These are phyloP conservation scores for Haberlea rhodopensis DNA, from an alignment of 257 asterid genomes.

Conservation along the genomic window DNA sequence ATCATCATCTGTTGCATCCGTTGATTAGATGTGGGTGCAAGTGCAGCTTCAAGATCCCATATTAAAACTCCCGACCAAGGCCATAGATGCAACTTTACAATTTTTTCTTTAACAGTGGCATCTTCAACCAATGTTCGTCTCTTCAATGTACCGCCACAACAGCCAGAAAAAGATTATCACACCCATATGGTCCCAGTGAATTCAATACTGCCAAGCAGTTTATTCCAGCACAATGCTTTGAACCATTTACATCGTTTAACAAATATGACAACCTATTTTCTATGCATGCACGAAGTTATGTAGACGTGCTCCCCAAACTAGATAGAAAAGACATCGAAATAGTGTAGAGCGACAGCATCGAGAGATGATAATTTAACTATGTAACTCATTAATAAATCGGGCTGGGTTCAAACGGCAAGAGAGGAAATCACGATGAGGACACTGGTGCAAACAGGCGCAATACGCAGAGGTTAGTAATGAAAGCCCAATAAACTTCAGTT, in stretches of 20 bases:
- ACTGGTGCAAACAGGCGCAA: no score
- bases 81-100: slow-evolving; percentile 94
- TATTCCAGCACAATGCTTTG: slow-evolving; percentile 97
- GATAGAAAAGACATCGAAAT: no score
- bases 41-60: no score
- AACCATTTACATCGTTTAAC: slow-evolving; percentile 73
- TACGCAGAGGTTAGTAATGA: no score
- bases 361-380: no score
- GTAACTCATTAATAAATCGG: no score
- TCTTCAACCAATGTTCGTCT: slow-evolving; percentile 86
- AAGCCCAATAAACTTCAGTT: no score
- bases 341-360: no score
- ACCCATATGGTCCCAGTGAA: slow-evolving; percentile 54
- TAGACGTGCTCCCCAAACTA: slow-evolving; percentile 75
- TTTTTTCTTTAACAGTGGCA: slow-evolving; percentile 80
- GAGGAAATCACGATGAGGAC: no score
- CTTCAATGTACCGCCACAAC: slow-evolving; percentile 92
- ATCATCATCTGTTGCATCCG: slow-evolving; percentile 70
- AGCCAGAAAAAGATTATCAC: slow-evolving; percentile 72
- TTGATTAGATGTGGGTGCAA: slow-evolving; percentile 76
- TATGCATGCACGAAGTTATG: slow-evolving; percentile 74
- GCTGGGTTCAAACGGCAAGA: no score
- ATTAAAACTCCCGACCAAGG: slow-evolving; percentile 93
- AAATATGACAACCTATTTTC: slow-evolving; percentile 90
- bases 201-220: slow-evolving; percentile 68